Percentiles rank a stretch among this genome's conserved stretches.
Conservation (phyloP, 2,329 filamentous ascomycete genomes). For the Rutstroemia sp. region DNA sequence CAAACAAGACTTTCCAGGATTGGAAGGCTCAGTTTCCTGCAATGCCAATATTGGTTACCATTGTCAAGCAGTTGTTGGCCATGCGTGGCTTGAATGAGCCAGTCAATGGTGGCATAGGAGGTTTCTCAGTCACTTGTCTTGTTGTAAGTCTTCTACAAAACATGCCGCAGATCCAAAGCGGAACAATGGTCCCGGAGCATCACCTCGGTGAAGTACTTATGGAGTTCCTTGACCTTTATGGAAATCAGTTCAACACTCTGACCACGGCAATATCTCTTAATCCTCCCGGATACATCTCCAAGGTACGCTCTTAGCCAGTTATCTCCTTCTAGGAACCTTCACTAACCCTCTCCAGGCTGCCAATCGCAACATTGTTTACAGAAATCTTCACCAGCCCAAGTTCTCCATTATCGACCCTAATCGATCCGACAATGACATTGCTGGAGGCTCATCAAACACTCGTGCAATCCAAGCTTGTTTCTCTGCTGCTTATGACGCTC, state of each 20-base stretch:
- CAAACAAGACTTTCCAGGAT: conserved; percentile 68
- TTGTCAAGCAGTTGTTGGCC: conserved; percentile 87
- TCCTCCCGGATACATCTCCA: conserved; percentile 67
- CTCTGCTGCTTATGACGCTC: conserved; percentile 48
- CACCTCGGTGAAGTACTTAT: conserved; percentile 77
- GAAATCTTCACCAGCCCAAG: conserved; percentile 47
- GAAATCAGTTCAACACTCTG: conserved; percentile 67
- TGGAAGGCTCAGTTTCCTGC: conserved; percentile 78
- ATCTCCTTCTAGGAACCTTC: not conserved
- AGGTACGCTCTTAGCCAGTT: conserved; percentile 45
- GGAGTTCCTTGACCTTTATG: conserved; percentile 85
- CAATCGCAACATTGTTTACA: conserved; percentile 36
- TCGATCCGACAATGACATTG: conserved; percentile 76
- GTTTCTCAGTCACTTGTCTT: conserved; percentile 89
- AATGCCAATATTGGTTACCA: conserved; percentile 77
- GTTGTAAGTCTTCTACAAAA: conserved; percentile 83
- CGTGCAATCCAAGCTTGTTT: conserved; percentile 63
- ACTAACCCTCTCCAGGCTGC: conserved; percentile 13
- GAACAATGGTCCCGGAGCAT: conserved; percentile 49
- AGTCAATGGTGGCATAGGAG: conserved; percentile 81
- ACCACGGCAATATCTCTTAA: conserved; percentile 67
- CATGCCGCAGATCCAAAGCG: conserved; percentile 61
- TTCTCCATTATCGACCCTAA: conserved; percentile 92
- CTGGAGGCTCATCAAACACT: conserved; percentile 73
- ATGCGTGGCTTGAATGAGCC: conserved; percentile 92